Evolutionary conservation across 768 basidiomycete species (phyloP), one percentile per base, ranked within the genome.

Genomic region (Pleurotus sapidus): DNA sequence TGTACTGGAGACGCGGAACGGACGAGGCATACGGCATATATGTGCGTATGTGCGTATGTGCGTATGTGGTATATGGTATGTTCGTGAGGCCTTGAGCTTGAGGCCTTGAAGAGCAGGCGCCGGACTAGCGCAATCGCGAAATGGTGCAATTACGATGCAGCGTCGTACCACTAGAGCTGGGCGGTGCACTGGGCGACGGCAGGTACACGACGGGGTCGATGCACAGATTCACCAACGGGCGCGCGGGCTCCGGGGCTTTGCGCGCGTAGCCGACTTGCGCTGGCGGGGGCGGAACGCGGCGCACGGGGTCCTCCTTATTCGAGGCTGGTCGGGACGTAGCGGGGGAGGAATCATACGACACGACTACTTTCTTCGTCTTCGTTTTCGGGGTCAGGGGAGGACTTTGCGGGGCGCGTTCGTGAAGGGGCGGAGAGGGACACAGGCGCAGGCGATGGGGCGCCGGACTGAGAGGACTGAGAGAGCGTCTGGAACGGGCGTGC

Each of bases 401-500:
- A 88, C 83, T 64, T 81, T 86, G 59, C 83, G 84, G 1, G 79
- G 75, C 48, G 78, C 71, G 18, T 62, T 60, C 1, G 51, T 53
- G 20, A 56, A 38, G 14, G 74, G 67, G 9, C 62, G 63, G 0
- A 75, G 68, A n/a, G n/a, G n/a, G n/a, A n/a, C n/a, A n/a, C n/a
- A 59, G 40, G 60, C 58, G 37, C 61, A 17, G 24, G 39, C n/a
- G 50, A 39, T 1, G 50, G 20, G 20, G 34, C 49, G 55, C 60
- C 37, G 1, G 63, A 27, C 6, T 64, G 70, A 2, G 67, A 59
- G 1, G 63, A 27, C 6, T 64, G 70, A 2, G 67, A 59, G 24
- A 90, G 77, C 12, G 75, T 72, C 17, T 88, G 88, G 64, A 90
- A 90, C 0, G 83, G 84, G 2, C 87, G 87, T 23, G 72, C 80